These are phyloP conservation scores for Cutaneotrichosporon mucoides DNA, from an alignment of 1,284 basidiomycete species.

Conservation along the genomic window DNA sequence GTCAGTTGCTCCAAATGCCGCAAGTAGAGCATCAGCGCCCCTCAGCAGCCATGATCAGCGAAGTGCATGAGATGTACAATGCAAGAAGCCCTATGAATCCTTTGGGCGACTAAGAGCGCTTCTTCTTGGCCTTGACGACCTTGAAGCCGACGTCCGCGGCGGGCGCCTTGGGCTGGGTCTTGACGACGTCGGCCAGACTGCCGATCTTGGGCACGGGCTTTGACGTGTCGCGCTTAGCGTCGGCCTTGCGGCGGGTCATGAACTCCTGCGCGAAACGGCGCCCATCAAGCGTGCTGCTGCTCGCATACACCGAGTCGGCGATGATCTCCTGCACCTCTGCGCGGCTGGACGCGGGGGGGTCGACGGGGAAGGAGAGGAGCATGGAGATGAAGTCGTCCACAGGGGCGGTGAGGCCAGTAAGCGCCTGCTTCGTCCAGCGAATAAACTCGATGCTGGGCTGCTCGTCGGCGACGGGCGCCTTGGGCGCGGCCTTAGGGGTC, in stretches of 20 bases:
- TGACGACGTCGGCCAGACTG: conserved; percentile 60
- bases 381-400: conserved; percentile 92
- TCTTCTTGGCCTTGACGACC: conserved; percentile 89
- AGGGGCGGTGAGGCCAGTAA: conserved; percentile 59
- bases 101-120: conserved; percentile 48
- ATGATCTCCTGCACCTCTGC: conserved; percentile 74
- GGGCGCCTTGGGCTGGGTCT: conserved; percentile 71
- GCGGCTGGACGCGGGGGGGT: conserved; percentile 63
- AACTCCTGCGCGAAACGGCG: conserved; percentile 91
- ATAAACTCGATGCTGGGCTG: conserved; percentile 82
- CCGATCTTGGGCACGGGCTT: conserved; percentile 15
- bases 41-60: no score
- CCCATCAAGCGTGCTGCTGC: conserved; percentile 89
- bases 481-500: conserved; percentile 14
- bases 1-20: no score
- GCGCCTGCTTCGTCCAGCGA: conserved; percentile 80
- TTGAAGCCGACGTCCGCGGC: conserved; percentile 80
- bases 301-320: conserved; percentile 86
- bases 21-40: conserved; percentile 8
- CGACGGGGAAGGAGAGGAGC: conserved; percentile 82
- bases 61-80: no score
- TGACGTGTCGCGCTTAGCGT: conserved; percentile 51
- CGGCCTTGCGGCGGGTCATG: conserved; percentile 75
- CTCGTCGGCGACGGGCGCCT: conserved; percentile 50
- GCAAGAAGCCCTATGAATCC: no score